A percentile compares a stretch with the other conserved stretches of the same genome.
These are phyloP conservation scores for Podospora bellae-mahoneyi DNA, from an alignment of 495 filamentous ascomycete genomes.

Conservation along the genomic window DNA sequence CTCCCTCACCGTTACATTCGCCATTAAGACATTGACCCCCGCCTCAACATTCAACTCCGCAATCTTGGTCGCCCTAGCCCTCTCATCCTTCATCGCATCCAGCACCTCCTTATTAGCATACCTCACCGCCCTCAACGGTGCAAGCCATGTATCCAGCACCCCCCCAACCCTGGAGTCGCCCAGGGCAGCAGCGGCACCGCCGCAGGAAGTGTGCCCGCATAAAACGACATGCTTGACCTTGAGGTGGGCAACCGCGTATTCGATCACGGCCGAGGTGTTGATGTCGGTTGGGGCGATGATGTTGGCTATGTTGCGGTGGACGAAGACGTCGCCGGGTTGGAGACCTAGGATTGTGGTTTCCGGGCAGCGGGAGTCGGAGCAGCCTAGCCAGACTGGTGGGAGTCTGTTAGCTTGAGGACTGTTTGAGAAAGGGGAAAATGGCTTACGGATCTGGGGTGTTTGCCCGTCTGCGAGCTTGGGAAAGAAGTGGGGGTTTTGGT, in stretches of 20 bases:
- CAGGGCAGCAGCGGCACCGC: constrained; percentile 70
- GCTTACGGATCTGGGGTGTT: constrained; percentile 63
- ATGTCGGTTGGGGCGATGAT: constrained; percentile 75
- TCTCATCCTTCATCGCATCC: constrained; percentile 43
- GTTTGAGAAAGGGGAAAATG: not conserved
- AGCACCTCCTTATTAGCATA: constrained; percentile 54
- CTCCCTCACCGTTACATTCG: constrained; percentile 57
- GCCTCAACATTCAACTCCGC: constrained; percentile 67
- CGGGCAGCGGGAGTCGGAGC: constrained; percentile 83
- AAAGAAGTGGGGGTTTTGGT: constrained; percentile 70
- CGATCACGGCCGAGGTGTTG: constrained; percentile 72
- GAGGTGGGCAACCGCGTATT: constrained; percentile 72
- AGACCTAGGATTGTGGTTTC: constrained; percentile 81
- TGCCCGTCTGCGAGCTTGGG: constrained; percentile 65
- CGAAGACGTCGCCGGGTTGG: constrained; percentile 85
- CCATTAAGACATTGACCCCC: constrained; percentile 61
- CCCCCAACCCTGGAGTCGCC: constrained; percentile 64
- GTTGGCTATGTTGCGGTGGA: constrained; percentile 95
- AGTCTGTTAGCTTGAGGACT: no score
- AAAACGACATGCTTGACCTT: constrained; percentile 80
- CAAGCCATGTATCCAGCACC: constrained; percentile 78
- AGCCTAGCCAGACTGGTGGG: constrained; percentile 75
- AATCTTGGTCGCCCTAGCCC: constrained; percentile 50
- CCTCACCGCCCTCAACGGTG: constrained; percentile 64
- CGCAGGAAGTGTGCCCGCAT: constrained; percentile 80